Evolutionary conservation across 768 basidiomycete genomes (phyloP).

Genomic region (Hypholoma fasciculare): DNA sequence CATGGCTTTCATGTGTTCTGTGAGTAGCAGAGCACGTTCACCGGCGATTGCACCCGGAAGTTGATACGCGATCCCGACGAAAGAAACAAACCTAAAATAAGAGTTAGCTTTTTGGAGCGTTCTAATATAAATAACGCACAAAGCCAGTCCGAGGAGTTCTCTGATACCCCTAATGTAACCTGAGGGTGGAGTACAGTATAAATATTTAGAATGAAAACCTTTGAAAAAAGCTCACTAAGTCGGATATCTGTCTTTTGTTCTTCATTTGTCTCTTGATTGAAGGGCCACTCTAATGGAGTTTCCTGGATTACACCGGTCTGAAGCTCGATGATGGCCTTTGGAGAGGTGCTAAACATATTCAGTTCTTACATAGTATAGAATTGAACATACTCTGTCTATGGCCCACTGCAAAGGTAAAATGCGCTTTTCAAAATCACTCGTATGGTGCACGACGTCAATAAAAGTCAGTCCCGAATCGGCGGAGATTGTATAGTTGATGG

Average conservation of each 20-base stretch:
- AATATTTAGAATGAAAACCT: conserved; percentile 6
- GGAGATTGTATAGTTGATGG: conserved; percentile 68
- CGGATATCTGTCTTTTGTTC: conserved; percentile 57
- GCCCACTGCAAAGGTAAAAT: conserved; percentile 79
- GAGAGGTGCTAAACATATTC: neutral
- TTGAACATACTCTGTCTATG: conserved; percentile 57
- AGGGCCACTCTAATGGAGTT: conserved; percentile 74
- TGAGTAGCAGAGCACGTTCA: conserved; percentile 65
- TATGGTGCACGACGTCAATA: conserved; percentile 66
- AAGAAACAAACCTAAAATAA: conserved; percentile 58
- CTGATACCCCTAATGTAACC: conserved; percentile 9
- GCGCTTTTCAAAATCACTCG: conserved; percentile 66
- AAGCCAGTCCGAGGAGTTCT: conserved; percentile 3
- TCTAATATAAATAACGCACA: conserved; percentile 2
- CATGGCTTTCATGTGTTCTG: conserved; percentile 79
- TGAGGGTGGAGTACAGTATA: neutral
- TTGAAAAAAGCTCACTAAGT: conserved; percentile 41
- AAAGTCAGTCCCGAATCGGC: conserved; percentile 65
- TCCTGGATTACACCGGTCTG: conserved; percentile 54
- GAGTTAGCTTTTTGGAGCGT: neutral
- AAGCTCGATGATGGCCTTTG: conserved; percentile 71
- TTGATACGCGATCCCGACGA: conserved; percentile 76
- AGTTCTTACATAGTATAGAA: neutral
- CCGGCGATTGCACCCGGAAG: conserved; percentile 68
- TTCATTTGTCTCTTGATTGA: conserved; percentile 64